Base-by-base conservation (phyloP, 2,329 filamentous ascomycete genomes). In the Colletotrichum acutatum region DNA sequence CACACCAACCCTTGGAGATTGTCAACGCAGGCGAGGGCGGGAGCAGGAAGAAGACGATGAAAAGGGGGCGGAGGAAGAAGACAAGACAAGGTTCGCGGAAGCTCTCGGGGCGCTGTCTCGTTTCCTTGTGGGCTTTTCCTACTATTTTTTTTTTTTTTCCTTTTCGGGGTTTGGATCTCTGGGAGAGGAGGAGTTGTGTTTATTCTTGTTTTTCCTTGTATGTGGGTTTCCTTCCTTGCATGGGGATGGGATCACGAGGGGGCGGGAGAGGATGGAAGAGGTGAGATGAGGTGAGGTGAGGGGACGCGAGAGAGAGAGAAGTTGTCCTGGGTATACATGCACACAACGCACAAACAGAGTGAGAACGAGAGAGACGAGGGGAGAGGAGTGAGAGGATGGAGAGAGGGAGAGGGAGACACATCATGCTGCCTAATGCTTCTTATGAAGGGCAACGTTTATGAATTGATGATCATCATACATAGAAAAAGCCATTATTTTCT, bases 401-500 rank as follows among this genome's bases (percentile, higher is more conserved):
- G 37, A 7, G 34, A 14, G 34, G 16, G 34, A 37, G 52, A 53
- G 53, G 32, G 30, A 71, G 62, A 59, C 68, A 64, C 72, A 19
- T 53, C 63, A 67, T 56, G 63, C 63, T 71, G 68, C 68, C 63
- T 71, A 71, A 71, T 71, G 68, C 68, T 61, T 68, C 68, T 71
- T 37, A 71, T 61, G 68, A 71, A 71, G 65, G 64, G 68, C 63
- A 49, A 71, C 68, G 68, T 71, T 71, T 71, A 71, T 71, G 68
- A 71, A 68, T 71, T 71, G 68, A 71, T 68, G 68, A 71, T 68
- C 34, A 71, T 71, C 68, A 71, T 68, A 71, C 63, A 71, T 68
- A 68, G 68, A 67, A 71, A 65, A 68, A 68, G 64, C 42, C 56
- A 49, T 62, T 58, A 24, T 65, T 60, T 53, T 66, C 66, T 56